phyloP scores from a whole-genome alignment of 176 grass and related monocot genomes.

The Pontederia crassipes region DNA sequence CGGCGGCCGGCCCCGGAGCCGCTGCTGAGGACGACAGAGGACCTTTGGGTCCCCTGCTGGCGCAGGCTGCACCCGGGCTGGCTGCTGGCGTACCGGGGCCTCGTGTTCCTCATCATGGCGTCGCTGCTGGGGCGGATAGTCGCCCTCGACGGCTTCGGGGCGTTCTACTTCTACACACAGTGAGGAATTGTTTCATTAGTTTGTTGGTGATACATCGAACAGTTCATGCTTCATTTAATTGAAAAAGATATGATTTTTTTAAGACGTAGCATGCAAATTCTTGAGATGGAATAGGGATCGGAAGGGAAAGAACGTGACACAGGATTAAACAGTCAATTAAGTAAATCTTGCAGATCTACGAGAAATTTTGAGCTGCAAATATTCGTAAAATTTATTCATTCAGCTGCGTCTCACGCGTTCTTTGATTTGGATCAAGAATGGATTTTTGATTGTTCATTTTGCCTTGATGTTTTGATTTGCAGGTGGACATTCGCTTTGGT shows the following conservation, averaged over 20 bases:
- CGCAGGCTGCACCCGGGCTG: slow-evolving; percentile 1
- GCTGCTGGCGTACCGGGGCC: slow-evolving; percentile 13
- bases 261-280: neutral
- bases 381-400: too few relatives aligned
- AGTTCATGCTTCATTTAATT: neutral
- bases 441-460: neutral
- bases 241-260: neutral
- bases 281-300: too few relatives aligned
- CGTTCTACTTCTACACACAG: slow-evolving; percentile 35
- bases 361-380: too few relatives aligned
- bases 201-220: neutral
- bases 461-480: neutral
- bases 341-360: too few relatives aligned
- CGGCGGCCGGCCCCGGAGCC: neutral
- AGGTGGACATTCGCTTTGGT: slow-evolving; percentile 39
- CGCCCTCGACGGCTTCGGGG: neutral
- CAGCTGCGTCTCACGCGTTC: neutral
- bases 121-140: neutral
- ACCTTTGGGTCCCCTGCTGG: slow-evolving; percentile 21
- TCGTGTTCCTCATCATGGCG: slow-evolving; percentile 8
- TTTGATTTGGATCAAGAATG: neutral
- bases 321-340: too few relatives aligned
- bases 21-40: neutral
- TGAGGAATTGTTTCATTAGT: neutral
- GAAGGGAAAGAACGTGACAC: too few relatives aligned